Conservation (phyloP, 2,329 filamentous ascomycete genomes). For the Leptographium flavum region DNA sequence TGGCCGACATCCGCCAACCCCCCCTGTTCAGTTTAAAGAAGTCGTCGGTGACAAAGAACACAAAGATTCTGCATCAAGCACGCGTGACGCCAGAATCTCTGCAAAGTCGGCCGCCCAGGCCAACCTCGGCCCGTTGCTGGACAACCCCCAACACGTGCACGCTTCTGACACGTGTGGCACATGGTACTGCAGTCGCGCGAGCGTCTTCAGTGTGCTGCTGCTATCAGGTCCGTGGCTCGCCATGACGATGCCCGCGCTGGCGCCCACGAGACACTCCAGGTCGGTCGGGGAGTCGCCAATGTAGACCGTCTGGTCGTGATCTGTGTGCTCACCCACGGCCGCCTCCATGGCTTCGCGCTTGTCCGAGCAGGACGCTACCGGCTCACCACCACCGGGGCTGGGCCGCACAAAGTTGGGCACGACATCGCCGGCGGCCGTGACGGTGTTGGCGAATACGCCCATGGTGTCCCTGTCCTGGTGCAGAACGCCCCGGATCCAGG, state of each 20-base stretch:
- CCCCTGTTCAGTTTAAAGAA: too few relatives aligned
- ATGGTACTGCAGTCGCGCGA: constrained; percentile 22
- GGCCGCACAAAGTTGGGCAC: constrained; percentile 21
- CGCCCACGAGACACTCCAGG: constrained; percentile 32
- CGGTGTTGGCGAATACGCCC: constrained; percentile 29
- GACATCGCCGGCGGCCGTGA: constrained; percentile 24
- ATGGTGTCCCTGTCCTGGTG: constrained; percentile 8
- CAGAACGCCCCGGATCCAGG: constrained; percentile 18
- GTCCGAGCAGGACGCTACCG: constrained; percentile 27
- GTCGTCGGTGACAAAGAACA: not conserved
- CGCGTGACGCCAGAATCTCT: constrained; percentile 21
- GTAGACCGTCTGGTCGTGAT: constrained; percentile 23
- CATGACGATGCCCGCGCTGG: constrained; percentile 26
- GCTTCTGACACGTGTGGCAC: constrained; percentile 22
- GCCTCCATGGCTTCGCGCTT: constrained; percentile 28
- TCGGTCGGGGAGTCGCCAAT: constrained; percentile 45
- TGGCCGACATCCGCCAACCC: too few relatives aligned
- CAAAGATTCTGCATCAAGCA: constrained; percentile 1
- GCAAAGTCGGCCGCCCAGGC: constrained; percentile 29
- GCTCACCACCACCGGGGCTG: constrained; percentile 6
- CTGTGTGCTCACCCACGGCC: constrained; percentile 12
- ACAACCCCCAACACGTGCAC: not conserved
- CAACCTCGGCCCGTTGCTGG: constrained; percentile 10
- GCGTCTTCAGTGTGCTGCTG: constrained; percentile 20
- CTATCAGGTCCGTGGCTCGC: constrained; percentile 15